Base-by-base conservation (phyloP, 2,329 filamentous ascomycete genomes). In the Samsoniella hepiali region DNA sequence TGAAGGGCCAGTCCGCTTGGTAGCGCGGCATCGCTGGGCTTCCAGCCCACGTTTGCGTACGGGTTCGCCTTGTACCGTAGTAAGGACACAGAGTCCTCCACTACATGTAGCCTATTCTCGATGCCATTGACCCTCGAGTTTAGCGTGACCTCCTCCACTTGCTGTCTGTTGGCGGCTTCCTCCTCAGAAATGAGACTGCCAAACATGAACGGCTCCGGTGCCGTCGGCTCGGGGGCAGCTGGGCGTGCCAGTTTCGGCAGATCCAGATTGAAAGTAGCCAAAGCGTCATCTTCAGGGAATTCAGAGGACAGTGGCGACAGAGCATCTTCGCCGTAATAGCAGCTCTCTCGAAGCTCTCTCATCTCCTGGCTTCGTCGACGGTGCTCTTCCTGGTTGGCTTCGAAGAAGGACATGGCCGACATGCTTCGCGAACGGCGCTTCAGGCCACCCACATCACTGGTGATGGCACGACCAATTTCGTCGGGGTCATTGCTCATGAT, bases 401-500 rank as follows among this genome's bases (percentile, higher is more conserved):
- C 73, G 27, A 79, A 67, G 36, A 79, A 76, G 5, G 79, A 75
- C 27, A 88, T 74, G 10, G 84, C 83, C 0, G 84, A 85, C 11
- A 88, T 71, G 66, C 85, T 88, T 56, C 85, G 78, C 2, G 85
- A 88, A 53, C 85, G 81, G 50, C 86, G 79, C 53, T 83, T 81
- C 34, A 78, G 71, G 13, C 58, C 78, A 40, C 75, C 75, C 31
- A 74, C 77, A 63, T 86, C 84, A 65, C 82, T 84, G 2, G 85
- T 86, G 55, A 88, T 82, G 54, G 86, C 86, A 22, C 82, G 81
- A n/a, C 85, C 86, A 64, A 88, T 88, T 63, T 83, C 80, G n/a
- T 78, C 74, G 0, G 81, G 78, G 63, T 83, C 78, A 1, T 81
- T 77, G 15, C 34, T 29, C 32, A 53, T 9, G 15, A 76, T 73